Base-by-base conservation (phyloP, 345 rosid species). In the Murraya paniculata region DNA sequence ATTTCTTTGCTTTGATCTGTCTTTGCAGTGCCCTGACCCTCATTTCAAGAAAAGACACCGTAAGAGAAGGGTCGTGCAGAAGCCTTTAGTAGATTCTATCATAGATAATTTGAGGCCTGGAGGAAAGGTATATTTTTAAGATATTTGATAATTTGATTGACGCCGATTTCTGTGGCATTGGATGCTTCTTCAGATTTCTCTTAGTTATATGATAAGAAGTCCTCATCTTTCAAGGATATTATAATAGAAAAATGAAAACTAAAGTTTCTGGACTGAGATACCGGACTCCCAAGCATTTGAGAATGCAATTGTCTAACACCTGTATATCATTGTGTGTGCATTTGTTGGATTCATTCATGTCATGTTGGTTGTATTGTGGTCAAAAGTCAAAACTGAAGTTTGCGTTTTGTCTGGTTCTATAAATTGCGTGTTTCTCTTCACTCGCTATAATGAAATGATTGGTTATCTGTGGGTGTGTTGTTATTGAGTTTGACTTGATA, bases 1-100 rank as follows among this genome's bases (percentile, higher is more conserved):
- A 16, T 7, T 73, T 58, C 13, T 39, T 33, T 7, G 24, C 3
- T 4, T 25, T 68, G 28, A 41, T 64, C 48, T 57, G 53, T 62
- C 25, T 81, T 13, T 85, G 86, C 87, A 95, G 99, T 95, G 98
- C 68, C 98, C 98, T 8, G 98, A 95, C 79, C 99, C 99, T 66
- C 97, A 95, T 88, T 93, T 93, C 91, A 95, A 95, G 92, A 93
- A 89, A 86, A 87, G 89, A 77, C 94, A 95, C 86, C 97, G 84
- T 16, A 95, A 95, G 90, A 87, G 98, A 89, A 89, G 99, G 82
- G 96, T 95, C 67, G 84, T 93, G 64, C 99, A 90, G 78, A 89
- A 90, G 87, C 88, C 94, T 68, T 84, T 92, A 68, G 94, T 95
- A 24, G 87, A 88, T 79, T 85, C 89, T 77, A 88, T 92, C 45